Percentiles rank a stretch among this genome's conserved stretches.
Evolutionary conservation across 83 land plant genomes (phyloP).

Genomic region (Picea abies): DNA sequence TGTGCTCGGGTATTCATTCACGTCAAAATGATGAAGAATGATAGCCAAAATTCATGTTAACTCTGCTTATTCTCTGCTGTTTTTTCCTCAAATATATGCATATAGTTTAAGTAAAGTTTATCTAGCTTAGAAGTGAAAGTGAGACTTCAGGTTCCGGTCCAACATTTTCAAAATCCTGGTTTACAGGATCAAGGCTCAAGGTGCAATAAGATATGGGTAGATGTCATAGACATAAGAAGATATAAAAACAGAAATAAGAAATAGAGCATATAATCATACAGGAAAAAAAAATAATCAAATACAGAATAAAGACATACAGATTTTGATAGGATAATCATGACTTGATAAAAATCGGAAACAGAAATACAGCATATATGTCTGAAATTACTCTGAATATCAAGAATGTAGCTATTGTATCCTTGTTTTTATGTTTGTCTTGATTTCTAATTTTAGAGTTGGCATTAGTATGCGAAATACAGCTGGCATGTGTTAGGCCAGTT

Average conservation of each 20-base stretch:
- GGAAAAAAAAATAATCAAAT: too few species aligned
- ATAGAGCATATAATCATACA: too few species aligned
- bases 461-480: neutral
- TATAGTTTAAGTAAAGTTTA: neutral
- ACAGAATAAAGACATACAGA: too few species aligned
- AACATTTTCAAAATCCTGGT: neutral
- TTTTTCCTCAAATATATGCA: neutral
- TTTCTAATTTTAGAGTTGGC: slow-evolving; percentile 1
- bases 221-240: too few species aligned
- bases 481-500: neutral
- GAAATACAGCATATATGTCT: neutral
- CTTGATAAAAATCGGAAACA: neutral
- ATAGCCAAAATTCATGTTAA: neutral
- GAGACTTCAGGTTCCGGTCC: neutral
- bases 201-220: too few species aligned
- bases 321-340: neutral
- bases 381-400: neutral
- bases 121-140: neutral
- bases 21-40: neutral
- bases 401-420: neutral
- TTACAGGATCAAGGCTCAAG: neutral
- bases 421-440: neutral
- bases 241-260: too few species aligned
- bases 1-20: neutral
- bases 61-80: neutral